Evolutionary conservation across 331 rosid species (phyloP), one percentile per base, ranked within the genome.

Genomic region (Phaseolus coccineus): DNA sequence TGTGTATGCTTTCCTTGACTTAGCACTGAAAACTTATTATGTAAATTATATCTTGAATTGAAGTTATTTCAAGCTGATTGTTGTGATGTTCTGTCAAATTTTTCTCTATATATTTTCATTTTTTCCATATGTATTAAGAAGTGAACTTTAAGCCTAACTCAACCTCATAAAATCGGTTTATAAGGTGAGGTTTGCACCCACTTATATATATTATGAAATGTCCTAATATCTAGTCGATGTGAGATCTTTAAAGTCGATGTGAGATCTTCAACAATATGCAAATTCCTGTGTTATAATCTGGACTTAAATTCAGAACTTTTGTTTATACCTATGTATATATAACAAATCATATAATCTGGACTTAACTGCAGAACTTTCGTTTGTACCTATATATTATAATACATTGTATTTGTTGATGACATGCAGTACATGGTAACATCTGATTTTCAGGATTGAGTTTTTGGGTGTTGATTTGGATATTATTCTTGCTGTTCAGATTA

Each of bases 361-460:
- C 65, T 66, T 8, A 67, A 51, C 31, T 52, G 66, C 22, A 25
- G 14, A 68, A 37, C 59, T 24, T 24, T 15, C 7, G 33, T 22
- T 56, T 53, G 48, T 52, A 55, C 59, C 35, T 11, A 40, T 40
- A 44, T 44, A 1, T 51, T 6, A 6, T 37, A 40, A 8, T 53
- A 8, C 37, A 46, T 52, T 73, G 14, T 39, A 25, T 42, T 15
- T 69, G 10, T 46, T 65, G 53, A 63, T 55, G 44, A 52, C 35
- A 47, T 39, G 52, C 37, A 27, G 7, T 77, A 4, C 19, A 47
- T 44, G 27, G 28, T 65, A 50, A 14, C 7, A 14, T 77, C 31
- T 66, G 51, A 2, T 13, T 35, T 35, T 82, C 9, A 14, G 71
- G 56, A 44, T 42, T 75, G 57, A 69, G 27, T 31, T 78, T n/a